Evolutionary conservation across 2,329 filamentous ascomycete species (phyloP), one percentile per base, ranked within the genome.

Genomic region (Hypoxylon sp.): DNA sequence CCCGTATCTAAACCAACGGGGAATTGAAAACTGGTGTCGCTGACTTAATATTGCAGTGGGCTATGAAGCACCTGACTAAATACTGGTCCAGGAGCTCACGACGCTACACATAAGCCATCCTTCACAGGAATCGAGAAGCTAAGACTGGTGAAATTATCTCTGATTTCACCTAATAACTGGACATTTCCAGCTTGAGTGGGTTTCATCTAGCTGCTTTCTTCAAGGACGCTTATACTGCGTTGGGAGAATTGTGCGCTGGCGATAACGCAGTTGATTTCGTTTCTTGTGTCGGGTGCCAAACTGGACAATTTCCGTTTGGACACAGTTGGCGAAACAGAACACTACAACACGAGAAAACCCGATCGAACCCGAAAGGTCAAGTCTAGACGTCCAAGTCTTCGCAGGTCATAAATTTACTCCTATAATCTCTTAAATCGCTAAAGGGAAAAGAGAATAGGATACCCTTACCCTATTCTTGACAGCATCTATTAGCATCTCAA

Each of bases 31-130:
- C 53, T 2, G 5, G 11, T 10, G 28, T 43, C 21, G 30, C 60
- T 67, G 38, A 69, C 56, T 43, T 43, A 11, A 4, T 11, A 43
- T 7, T 11, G 17, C 10, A 43, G 38, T 43, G 38, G 38, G 38
- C 11, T 49, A 49, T 5, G 45, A 30, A 28, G 11, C 14, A 28
- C 17, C 21, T 30, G 10, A 28, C 21, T 43, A 43, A 17, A 43
- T 21, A 21, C 7, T 7, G 5, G 4, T 43, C 10, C 2, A 19
- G 17, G 9, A 43, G 38, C 38, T 43, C 7, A 5, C 38, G 38
- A 21, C 6, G 38, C 6, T 19, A 3, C 38, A 10, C 17, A 21
- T 2, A 19, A 21, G 10, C 38, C 38, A 11, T 21, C 7, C 38
- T 6, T 21, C 17, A 11, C 17, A 7, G 6, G 38, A 43, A 43